phyloP scores from a whole-genome alignment of 805 yeast species.

The Scheffersomyces ergatensis region DNA sequence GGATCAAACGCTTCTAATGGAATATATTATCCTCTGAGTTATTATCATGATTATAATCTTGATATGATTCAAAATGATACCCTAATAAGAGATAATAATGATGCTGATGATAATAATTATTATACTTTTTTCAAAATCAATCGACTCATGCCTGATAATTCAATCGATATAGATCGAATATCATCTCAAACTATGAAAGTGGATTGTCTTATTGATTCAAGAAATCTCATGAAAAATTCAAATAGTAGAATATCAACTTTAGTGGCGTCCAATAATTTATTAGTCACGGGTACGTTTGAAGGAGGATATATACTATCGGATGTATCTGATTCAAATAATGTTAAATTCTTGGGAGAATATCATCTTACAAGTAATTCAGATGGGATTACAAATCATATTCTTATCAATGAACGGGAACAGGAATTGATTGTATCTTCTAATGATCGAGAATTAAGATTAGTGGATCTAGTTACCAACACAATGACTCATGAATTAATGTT shows the following conservation, averaged over 20 bases:
- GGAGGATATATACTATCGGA: slow-evolving; percentile 47
- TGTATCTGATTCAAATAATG: slow-evolving; percentile 19
- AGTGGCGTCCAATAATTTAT: slow-evolving; percentile 36
- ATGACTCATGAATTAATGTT: slow-evolving; percentile 13
- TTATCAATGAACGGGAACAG: slow-evolving; percentile 26
- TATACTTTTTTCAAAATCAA: slow-evolving; percentile 35
- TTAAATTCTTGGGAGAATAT: slow-evolving; percentile 27
- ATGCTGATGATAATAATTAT: slow-evolving; percentile 23
- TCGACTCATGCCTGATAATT: slow-evolving; percentile 29
- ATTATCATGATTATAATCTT: slow-evolving; percentile 27
- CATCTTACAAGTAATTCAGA: slow-evolving; percentile 40
- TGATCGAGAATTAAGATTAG: slow-evolving; percentile 41
- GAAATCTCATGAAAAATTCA: slow-evolving; percentile 21
- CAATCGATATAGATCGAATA: slow-evolving; percentile 4
- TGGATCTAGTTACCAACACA: slow-evolving; percentile 30
- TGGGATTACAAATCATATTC: slow-evolving; percentile 53
- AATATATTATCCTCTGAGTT: slow-evolving; percentile 38
- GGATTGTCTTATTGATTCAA: slow-evolving; percentile 39
- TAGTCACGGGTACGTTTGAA: slow-evolving; percentile 54
- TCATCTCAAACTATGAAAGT: slow-evolving; percentile 22
- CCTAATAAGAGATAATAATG: slow-evolving; percentile 3
- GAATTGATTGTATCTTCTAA: slow-evolving; percentile 49
- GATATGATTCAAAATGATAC: slow-evolving; percentile 22
- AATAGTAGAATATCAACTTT: slow-evolving; percentile 48
- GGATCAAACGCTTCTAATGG: slow-evolving; percentile 30